Base-by-base conservation (phyloP, 768 basidiomycete genomes). In the Cantharellus anzutake region DNA sequence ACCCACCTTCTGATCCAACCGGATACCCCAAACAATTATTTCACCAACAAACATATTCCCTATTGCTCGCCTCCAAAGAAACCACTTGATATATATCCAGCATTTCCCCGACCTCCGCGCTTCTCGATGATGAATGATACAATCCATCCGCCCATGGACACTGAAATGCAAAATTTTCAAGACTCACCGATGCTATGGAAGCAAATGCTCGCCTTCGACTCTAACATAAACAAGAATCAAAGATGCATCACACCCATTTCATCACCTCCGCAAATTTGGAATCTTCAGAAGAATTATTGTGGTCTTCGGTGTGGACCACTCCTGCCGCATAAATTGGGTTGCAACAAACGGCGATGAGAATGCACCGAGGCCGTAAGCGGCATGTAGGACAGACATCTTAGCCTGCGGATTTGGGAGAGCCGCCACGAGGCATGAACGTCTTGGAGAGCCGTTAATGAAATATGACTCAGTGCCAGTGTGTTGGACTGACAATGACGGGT, bases 351-450 rank as follows among this genome's bases (percentile, higher is more conserved):
- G 79, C 0, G 77, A 70, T 3, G 73, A 68, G 58, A 78, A 72
- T 2, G 78, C 79, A 0, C 79, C 79, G n/a, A 71, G 64, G 76
- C 83, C 83, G 64, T 84, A 86, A 2, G 76, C 73, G 4, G 81
- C 81, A 64, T 83, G 81, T 14, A 84, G 65, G 16, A 86, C 52
- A 3, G 84, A 79, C 81, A 88, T 84, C 67, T 85, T 86, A 0
- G 71, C 67, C 60, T 80, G 75, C 0, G 79, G 67, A 51, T 80
- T 75, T 62, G 75, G 75, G 4, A 84, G 69, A 51, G 72, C 74
- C 2, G 81, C 83, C 7, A 87, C 78, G 61, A 77, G 86, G 4
- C 80, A 69, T 84, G 83, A 0, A 84, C 83, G 61, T 85, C 80
- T 80, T 84, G 63, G 41, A 62, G 58, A 14, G 79, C 70, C 44